Conservation (phyloP, 192 early-diverging fungal genomes). For the Chytriomyces confervae region DNA sequence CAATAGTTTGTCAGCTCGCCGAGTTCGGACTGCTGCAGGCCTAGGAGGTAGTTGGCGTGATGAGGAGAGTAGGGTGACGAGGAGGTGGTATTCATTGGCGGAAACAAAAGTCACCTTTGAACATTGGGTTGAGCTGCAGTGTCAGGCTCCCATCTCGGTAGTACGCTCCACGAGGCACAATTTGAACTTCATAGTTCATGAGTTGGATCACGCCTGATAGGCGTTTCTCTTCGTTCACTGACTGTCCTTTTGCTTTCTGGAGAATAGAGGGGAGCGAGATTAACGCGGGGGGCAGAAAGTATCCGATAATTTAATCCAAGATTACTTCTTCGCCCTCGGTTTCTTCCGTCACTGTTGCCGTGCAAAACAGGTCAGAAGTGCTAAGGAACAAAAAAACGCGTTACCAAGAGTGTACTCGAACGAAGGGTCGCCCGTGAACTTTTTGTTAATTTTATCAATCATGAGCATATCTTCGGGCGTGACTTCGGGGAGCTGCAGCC, state of each 20-base stretch:
- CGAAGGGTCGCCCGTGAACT: constrained; percentile 60
- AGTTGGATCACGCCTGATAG: constrained; percentile 51
- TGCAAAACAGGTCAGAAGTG: background rate
- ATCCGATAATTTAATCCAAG: background rate
- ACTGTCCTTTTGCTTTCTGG: constrained; percentile 33
- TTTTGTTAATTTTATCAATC: constrained; percentile 46
- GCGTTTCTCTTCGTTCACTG: constrained; percentile 59
- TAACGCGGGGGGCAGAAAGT: background rate
- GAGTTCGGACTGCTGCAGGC: constrained; percentile 46
- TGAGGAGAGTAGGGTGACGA: background rate
- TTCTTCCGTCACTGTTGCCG: constrained; percentile 20
- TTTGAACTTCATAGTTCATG: constrained; percentile 59
- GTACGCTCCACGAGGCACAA: constrained; percentile 61
- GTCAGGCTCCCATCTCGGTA: constrained; percentile 52
- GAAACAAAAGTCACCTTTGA: constrained; percentile 44
- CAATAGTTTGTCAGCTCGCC: constrained; percentile 54
- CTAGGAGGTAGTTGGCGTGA: constrained; percentile 34
- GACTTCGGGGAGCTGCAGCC: constrained; percentile 61
- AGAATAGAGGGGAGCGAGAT: background rate
- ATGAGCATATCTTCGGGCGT: constrained; percentile 45
- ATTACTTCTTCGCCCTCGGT: constrained; percentile 40
- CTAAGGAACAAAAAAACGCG: background rate
- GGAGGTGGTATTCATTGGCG: background rate
- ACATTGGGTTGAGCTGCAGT: constrained; percentile 48
- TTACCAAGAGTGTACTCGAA: constrained; percentile 51